Evolutionary conservation across 108 stramenopile species (phyloP), one percentile per base, ranked within the genome.

Genomic region (Nannochloropsis granulata): DNA sequence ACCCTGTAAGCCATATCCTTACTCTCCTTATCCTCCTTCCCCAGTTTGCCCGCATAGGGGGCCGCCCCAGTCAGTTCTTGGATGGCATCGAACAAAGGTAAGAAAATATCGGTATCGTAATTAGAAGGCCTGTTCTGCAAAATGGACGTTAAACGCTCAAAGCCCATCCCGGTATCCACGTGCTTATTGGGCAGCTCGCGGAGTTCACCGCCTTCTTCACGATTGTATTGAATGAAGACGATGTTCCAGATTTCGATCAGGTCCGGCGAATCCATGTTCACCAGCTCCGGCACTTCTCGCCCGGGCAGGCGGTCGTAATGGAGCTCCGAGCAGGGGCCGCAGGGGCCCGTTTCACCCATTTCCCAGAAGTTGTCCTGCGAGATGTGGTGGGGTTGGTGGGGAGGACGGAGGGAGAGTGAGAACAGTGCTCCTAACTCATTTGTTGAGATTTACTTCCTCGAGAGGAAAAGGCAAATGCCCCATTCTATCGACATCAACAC

Each of bases 141-240:
- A 82, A 98, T 97, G 83, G 92, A 93, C 25, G 96, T 92, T 24
- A 99, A 91, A 25, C 99, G 94, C 90, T 99, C 98, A 84, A 98
- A 96, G 78, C 99, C 99, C 99, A 99, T 98, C 79, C 99, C 99
- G 26, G 99, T 99, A 92, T 99, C 99, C 79, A 98, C 94, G 90
- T 99, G 99, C 89, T 96, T 95, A 24, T 92, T 91, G 21, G 99
- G 99, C 25, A 99, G 93, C 23, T 91, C 86, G 82, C 93, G 88
- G 25, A 98, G 91, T 8, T 86, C 88, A 16, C 96, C 96, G 88
- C 95, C 93, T 26, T 91, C 93, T 85, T 97, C 97, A 0, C 87
- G 81, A 81, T 81, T 95, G 82, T 90, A 92, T 90, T 98, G 97
- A 87, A 98, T 97, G 88, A 98, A 98, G 42, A 98, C 97, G 83